phyloP scores from a whole-genome alignment of 2,329 filamentous ascomycete species.

The Arthrobotrys conoides region DNA sequence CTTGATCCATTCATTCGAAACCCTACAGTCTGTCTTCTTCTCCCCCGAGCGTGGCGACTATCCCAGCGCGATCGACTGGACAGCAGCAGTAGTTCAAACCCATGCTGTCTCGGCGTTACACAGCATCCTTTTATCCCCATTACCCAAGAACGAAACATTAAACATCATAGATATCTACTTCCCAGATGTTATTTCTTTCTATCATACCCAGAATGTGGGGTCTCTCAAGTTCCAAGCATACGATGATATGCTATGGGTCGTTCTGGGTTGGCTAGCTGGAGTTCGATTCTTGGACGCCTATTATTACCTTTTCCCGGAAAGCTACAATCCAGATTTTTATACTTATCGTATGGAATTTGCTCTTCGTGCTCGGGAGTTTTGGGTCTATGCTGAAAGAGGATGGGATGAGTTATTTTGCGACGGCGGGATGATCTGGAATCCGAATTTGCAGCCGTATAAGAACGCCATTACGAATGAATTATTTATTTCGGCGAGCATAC shows the following conservation, averaged over 20 bases:
- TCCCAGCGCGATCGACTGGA: slow-evolving; percentile 93
- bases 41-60: slow-evolving; percentile 82
- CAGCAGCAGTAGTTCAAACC: slow-evolving; percentile 85
- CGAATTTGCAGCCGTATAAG: slow-evolving; percentile 83
- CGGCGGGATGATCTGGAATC: slow-evolving; percentile 94
- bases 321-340: slow-evolving; percentile 48
- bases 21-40: slow-evolving; percentile 85
- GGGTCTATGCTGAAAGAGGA: slow-evolving; percentile 81
- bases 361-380: slow-evolving; percentile 86
- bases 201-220: slow-evolving; percentile 87
- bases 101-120: slow-evolving; percentile 80
- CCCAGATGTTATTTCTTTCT: slow-evolving; percentile 80
- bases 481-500: slow-evolving; percentile 84
- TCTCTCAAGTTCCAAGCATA: slow-evolving; percentile 83
- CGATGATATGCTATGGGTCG: slow-evolving; percentile 96
- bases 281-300: slow-evolving; percentile 76
- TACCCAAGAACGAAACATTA: slow-evolving; percentile 65
- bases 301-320: slow-evolving; percentile 34
- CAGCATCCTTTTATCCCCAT: slow-evolving; percentile 73
- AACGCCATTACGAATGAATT: slow-evolving; percentile 97
- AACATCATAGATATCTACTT: slow-evolving; percentile 89
- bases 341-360: slow-evolving; percentile 82
- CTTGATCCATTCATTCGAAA: slow-evolving; percentile 71
- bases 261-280: slow-evolving; percentile 88
- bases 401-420: slow-evolving; percentile 86